Percentiles rank a stretch among this genome's conserved stretches.
Evolutionary conservation across 148 eudicot species (phyloP).

Genomic region (Rhododendron griersonianum): DNA sequence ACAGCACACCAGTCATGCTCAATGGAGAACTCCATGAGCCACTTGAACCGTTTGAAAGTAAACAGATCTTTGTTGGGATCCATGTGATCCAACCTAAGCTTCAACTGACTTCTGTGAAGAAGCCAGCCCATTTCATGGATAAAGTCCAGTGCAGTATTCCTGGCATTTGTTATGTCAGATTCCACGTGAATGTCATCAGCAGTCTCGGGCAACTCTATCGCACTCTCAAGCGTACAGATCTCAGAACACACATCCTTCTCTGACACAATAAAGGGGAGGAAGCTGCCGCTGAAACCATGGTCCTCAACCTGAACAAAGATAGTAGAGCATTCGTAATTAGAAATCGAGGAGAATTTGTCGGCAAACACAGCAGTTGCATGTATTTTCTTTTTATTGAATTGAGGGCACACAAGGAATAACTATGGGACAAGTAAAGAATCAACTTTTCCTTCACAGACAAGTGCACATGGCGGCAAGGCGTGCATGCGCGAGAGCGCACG

Average conservation of each 20-base stretch:
- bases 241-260: constrained; percentile 87
- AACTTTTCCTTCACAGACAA: background rate
- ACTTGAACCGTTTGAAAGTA: constrained; percentile 63
- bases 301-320: constrained; percentile 67
- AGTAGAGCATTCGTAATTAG: background rate
- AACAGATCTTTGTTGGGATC: constrained; percentile 40
- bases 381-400: background rate
- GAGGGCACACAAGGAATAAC: background rate
- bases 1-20: constrained; percentile 89
- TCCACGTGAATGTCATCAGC: constrained; percentile 31
- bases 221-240: constrained; percentile 69
- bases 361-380: background rate
- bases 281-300: constrained; percentile 62
- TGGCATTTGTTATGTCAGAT: constrained; percentile 22
- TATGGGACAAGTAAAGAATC: background rate
- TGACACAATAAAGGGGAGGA: constrained; percentile 89
- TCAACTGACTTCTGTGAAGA: constrained; percentile 55
- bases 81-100: constrained; percentile 25
- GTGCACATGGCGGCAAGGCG: background rate
- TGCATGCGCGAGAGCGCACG: background rate
- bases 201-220: constrained; percentile 33
- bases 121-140: constrained; percentile 97
- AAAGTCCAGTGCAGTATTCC: constrained; percentile 61
- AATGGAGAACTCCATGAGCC: constrained; percentile 72
- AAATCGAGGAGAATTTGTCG: background rate